Conservation (phyloP, 2,329 filamentous ascomycete species). For the Neofusicoccum umdonicola region DNA sequence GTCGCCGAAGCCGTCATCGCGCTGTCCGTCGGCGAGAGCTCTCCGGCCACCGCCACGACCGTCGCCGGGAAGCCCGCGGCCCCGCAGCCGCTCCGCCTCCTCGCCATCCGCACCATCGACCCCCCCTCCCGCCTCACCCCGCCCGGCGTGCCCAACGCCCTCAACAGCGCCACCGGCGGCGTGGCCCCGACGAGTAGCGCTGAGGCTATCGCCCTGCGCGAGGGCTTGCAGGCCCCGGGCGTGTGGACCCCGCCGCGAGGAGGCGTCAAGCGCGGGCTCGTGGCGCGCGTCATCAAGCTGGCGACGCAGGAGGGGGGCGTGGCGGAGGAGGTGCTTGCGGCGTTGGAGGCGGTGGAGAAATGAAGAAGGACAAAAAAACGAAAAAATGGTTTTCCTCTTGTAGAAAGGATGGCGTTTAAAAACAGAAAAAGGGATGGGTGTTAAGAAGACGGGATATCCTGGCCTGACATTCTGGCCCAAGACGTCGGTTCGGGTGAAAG, state of each 20-base stretch:
- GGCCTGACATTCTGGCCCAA: background rate
- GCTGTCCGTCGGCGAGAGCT: constrained; percentile 63
- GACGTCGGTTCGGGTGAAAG: background rate
- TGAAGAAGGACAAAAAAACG: constrained; percentile 23
- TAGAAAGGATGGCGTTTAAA: background rate
- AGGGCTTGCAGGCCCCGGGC: constrained; percentile 59
- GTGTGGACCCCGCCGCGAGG: constrained; percentile 87
- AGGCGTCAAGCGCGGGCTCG: constrained; percentile 71
- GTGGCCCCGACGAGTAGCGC: constrained; percentile 35
- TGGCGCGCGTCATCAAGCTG: constrained; percentile 73
- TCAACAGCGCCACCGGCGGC: constrained; percentile 46
- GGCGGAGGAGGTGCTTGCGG: constrained; percentile 80
- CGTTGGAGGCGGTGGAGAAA: constrained; percentile 69
- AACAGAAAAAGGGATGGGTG: background rate
- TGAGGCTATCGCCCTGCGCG: constrained; percentile 47
- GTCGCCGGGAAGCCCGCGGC: constrained; percentile 16
- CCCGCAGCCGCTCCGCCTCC: constrained; percentile 30
- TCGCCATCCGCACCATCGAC: constrained; percentile 50
- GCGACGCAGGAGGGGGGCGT: constrained; percentile 76
- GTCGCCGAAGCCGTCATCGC: constrained; percentile 89
- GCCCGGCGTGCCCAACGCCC: constrained; percentile 47
- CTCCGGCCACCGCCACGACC: constrained; percentile 21
- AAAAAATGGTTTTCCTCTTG: background rate
- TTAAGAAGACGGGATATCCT: too few relatives aligned
- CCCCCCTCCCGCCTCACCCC: constrained; percentile 50